These are phyloP conservation scores for Thalia dealbata DNA, from an alignment of 176 grass and related monocot species.

Conservation along the genomic window DNA sequence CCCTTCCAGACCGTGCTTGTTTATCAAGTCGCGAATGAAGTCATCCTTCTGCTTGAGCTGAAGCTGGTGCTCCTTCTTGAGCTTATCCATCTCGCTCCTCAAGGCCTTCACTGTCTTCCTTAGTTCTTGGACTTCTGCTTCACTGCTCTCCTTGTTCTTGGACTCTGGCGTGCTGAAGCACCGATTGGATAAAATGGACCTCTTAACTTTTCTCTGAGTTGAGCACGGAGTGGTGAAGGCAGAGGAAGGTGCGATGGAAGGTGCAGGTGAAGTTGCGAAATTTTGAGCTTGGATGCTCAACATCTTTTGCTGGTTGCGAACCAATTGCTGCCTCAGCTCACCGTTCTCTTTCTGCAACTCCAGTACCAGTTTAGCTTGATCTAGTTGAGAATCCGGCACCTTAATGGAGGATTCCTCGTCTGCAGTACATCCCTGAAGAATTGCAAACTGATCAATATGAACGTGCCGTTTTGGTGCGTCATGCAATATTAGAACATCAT, in stretches of 20 bases:
- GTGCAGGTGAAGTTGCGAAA: slow-evolving; percentile 37
- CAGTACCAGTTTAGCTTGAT: slow-evolving; percentile 67
- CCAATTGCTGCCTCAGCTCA: slow-evolving; percentile 69
- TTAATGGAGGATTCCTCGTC: slow-evolving; percentile 46
- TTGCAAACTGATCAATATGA: background rate
- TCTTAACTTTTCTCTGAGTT: slow-evolving; percentile 45
- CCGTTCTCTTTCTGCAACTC: slow-evolving; percentile 88
- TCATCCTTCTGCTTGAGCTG: slow-evolving; percentile 81
- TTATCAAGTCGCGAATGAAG: slow-evolving; percentile 67
- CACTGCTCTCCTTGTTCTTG: slow-evolving; percentile 33
- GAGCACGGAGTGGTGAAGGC: slow-evolving; percentile 41
- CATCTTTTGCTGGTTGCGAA: slow-evolving; percentile 70
- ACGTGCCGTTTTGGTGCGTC: background rate
- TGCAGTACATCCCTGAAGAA: slow-evolving; percentile 26
- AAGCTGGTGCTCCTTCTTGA: slow-evolving; percentile 57
- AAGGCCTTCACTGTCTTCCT: slow-evolving; percentile 51
- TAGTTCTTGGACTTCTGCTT: slow-evolving; percentile 33
- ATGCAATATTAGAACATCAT: background rate
- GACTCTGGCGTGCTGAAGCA: slow-evolving; percentile 61
- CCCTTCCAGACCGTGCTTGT: slow-evolving; percentile 39
- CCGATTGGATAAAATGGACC: slow-evolving; percentile 48
- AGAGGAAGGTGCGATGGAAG: slow-evolving; percentile 27
- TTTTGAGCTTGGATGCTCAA: slow-evolving; percentile 53
- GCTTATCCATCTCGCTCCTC: slow-evolving; percentile 62
- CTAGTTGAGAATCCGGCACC: slow-evolving; percentile 47